Conservation (phyloP, 192 early-diverging fungal species). For the Powellomyces hirtus region DNA sequence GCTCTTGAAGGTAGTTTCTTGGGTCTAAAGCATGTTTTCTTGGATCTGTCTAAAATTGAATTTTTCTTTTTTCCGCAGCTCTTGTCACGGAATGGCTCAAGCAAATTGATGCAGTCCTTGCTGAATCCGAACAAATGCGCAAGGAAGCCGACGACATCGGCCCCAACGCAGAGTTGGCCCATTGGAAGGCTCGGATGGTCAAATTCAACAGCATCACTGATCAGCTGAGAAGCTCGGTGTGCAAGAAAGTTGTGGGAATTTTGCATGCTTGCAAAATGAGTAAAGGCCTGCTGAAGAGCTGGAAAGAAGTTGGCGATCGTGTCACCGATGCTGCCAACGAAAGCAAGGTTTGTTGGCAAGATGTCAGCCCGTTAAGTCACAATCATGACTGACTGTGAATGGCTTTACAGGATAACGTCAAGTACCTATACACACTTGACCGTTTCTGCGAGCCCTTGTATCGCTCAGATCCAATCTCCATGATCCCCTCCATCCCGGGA, state of each 20-base stretch:
- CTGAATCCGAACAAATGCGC: conserved; percentile 65
- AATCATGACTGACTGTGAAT: no score
- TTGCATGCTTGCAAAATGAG: conserved; percentile 57
- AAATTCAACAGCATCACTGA: conserved; percentile 70
- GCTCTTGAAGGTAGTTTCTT: conserved; percentile 50
- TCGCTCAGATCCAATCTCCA: conserved; percentile 56
- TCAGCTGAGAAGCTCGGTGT: conserved; percentile 55
- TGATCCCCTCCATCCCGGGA: conserved; percentile 67
- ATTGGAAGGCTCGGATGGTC: conserved; percentile 70
- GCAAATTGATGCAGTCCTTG: conserved; percentile 66
- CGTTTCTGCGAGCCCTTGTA: conserved; percentile 66
- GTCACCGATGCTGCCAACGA: conserved; percentile 71
- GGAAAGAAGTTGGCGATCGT: conserved; percentile 65
- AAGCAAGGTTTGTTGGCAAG: conserved; percentile 41
- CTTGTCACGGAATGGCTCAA: conserved; percentile 66
- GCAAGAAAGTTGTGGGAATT: conserved; percentile 69
- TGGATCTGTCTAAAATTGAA: no score
- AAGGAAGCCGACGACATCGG: conserved; percentile 71
- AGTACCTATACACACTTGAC: conserved; percentile 67
- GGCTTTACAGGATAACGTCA: conserved; percentile 60
- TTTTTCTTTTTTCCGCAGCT: conserved; percentile 15
- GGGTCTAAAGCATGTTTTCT: neutral
- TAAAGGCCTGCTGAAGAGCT: conserved; percentile 52
- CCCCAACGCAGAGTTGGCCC: conserved; percentile 66
- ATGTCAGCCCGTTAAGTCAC: neutral